These are phyloP conservation scores for Leucosporidium scottii DNA, from an alignment of 768 basidiomycete species.

Conservation along the genomic window DNA sequence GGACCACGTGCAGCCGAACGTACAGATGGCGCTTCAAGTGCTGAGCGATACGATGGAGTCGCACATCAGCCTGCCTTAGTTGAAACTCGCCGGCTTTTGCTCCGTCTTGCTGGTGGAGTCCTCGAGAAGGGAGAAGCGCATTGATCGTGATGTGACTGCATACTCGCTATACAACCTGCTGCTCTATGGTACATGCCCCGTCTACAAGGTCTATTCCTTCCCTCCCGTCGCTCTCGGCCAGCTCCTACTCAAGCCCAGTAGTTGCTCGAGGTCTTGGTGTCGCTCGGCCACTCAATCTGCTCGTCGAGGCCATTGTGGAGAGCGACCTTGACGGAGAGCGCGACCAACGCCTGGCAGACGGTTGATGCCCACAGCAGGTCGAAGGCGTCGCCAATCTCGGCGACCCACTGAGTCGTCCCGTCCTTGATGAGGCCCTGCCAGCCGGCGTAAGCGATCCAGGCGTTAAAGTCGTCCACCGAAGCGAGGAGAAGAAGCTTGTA, in stretches of 20 bases:
- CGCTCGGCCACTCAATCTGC: slow-evolving; percentile 19
- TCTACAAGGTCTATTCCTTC: not conserved
- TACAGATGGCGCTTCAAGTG: slow-evolving; percentile 7
- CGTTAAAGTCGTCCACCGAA: not conserved
- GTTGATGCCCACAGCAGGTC: slow-evolving; percentile 16
- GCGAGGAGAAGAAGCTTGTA: slow-evolving; percentile 11
- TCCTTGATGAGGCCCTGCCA: not conserved
- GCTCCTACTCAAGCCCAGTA: not conserved
- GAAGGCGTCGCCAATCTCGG: slow-evolving; percentile 11
- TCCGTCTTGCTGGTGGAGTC: not conserved
- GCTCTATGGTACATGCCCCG: not conserved
- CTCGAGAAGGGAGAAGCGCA: not conserved
- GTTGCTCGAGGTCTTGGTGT: not conserved
- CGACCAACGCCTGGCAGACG: not conserved
- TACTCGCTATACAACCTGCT: not conserved
- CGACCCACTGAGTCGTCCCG: not conserved
- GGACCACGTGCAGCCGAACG: slow-evolving; percentile 13
- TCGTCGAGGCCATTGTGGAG: slow-evolving; percentile 30
- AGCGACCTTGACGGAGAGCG: slow-evolving; percentile 11
- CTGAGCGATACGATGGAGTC: slow-evolving; percentile 7
- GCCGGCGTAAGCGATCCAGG: slow-evolving; percentile 2
- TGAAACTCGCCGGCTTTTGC: not conserved
- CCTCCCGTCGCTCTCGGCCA: not conserved
- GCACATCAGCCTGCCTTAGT: not conserved
- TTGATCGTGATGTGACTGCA: not conserved